Evolutionary conservation across 2,329 filamentous ascomycete species (phyloP).

Genomic region (Myriosclerotinia duriaeana): DNA sequence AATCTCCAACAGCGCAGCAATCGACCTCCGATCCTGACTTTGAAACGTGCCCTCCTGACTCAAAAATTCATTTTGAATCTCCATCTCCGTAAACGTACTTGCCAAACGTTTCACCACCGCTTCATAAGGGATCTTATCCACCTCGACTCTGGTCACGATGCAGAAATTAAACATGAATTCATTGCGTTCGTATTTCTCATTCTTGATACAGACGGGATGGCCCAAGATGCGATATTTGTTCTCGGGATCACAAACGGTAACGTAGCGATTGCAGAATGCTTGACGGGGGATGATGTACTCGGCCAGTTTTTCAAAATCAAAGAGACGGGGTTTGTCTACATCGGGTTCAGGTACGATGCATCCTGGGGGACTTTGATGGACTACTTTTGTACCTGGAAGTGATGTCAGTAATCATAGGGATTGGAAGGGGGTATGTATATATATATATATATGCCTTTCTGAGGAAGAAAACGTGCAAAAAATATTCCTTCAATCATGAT

Average conservation of each 20-base stretch:
- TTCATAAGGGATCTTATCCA: conserved; percentile 76
- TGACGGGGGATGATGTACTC: conserved; percentile 94
- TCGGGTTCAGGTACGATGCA: conserved; percentile 55
- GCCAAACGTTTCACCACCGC: conserved; percentile 84
- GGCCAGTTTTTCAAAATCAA: conserved; percentile 83
- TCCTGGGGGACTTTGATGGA: conserved; percentile 61
- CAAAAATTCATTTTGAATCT: conserved; percentile 86
- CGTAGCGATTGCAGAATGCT: conserved; percentile 88
- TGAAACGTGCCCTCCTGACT: conserved; percentile 48
- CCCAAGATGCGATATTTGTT: conserved; percentile 76
- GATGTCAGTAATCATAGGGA: background rate
- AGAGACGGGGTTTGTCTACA: conserved; percentile 59
- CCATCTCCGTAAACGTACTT: conserved; percentile 80
- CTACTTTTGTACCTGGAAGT: conserved; percentile 57
- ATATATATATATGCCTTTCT: conserved; percentile 52
- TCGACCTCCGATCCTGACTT: conserved; percentile 59
- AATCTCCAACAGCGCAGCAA: conserved; percentile 81
- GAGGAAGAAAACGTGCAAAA: conserved; percentile 66
- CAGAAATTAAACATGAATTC: conserved; percentile 99
- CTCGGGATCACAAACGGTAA: conserved; percentile 73
- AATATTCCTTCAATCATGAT: conserved; percentile 70
- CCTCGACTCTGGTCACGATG: conserved; percentile 69
- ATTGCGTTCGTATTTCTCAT: conserved; percentile 81
- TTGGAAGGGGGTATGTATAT: background rate
- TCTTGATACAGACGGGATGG: conserved; percentile 83